Percentiles rank a stretch among this genome's conserved stretches.
Evolutionary conservation across 345 rosid genomes (phyloP).

Genomic region (Leavenworthia alabamica): DNA sequence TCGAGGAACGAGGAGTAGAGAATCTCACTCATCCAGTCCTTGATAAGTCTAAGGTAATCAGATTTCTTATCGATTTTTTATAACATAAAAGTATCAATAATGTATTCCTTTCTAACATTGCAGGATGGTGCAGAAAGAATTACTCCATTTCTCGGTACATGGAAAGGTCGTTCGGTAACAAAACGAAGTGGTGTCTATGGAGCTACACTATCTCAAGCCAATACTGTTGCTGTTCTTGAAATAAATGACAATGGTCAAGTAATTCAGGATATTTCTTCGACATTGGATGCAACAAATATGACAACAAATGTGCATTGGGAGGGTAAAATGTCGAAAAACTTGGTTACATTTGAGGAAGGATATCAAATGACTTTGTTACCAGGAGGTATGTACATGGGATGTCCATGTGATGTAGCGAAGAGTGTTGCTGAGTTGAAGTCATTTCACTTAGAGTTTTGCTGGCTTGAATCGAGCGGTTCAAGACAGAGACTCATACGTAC

Average conservation of each 20-base stretch:
- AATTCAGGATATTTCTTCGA: conserved; percentile 54
- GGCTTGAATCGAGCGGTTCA: conserved; percentile 62
- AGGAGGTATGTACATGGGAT: conserved; percentile 92
- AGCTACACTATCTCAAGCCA: conserved; percentile 69
- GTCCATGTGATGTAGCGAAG: conserved; percentile 58
- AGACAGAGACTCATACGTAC: conserved; percentile 81
- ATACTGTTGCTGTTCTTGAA: conserved; percentile 50
- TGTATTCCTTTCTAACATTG: conserved; percentile 18
- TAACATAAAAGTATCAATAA: background rate
- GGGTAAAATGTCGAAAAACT: conserved; percentile 46
- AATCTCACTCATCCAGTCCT: conserved; percentile 47
- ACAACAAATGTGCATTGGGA: conserved; percentile 59
- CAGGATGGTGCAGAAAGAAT: conserved; percentile 47
- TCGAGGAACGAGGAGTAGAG: conserved; percentile 60
- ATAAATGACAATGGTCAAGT: conserved; percentile 58
- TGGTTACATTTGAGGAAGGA: conserved; percentile 63
- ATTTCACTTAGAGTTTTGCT: conserved; percentile 82
- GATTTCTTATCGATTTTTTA: background rate
- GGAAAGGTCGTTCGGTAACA: conserved; percentile 82
- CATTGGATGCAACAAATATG: conserved; percentile 27
- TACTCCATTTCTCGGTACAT: conserved; percentile 68
- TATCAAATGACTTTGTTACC: conserved; percentile 66
- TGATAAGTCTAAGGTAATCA: conserved; percentile 21
- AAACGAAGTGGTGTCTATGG: conserved; percentile 93
- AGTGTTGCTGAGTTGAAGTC: conserved; percentile 60